Conservation (phyloP, 2,329 filamentous ascomycete species). For the Berkeleyomyces basicola region DNA sequence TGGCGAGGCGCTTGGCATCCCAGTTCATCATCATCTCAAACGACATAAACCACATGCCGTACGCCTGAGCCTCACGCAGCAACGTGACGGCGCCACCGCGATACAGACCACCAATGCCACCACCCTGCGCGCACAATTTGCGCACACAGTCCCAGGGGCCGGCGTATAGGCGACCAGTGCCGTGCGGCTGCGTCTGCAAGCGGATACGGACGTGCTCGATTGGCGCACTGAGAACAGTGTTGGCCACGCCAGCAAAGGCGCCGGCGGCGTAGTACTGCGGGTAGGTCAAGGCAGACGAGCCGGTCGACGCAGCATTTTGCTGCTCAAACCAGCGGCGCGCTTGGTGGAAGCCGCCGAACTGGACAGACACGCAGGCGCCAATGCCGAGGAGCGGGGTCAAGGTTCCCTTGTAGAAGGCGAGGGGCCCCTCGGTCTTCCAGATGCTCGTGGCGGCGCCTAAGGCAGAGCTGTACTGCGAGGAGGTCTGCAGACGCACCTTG, state of each 20-base stretch:
- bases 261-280: constrained; percentile 78
- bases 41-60: constrained; percentile 85
- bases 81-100: constrained; percentile 77
- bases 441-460: constrained; percentile 69
- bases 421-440: constrained; percentile 69
- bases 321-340: constrained; percentile 74
- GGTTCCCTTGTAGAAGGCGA: constrained; percentile 97
- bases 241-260: constrained; percentile 82
- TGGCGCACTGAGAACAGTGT: constrained; percentile 72
- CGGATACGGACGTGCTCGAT: constrained; percentile 97
- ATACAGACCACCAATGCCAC: constrained; percentile 60
- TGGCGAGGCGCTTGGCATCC: constrained; percentile 61
- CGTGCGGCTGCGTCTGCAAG: constrained; percentile 90
- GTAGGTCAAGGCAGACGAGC: constrained; percentile 48
- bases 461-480: constrained; percentile 62
- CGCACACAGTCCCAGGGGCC: constrained; percentile 83
- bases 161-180: constrained; percentile 55
- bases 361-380: constrained; percentile 92
- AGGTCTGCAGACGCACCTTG: constrained; percentile 92
- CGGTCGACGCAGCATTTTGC: constrained; percentile 37
- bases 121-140: constrained; percentile 55
- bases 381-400: constrained; percentile 89
- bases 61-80: constrained; percentile 79
- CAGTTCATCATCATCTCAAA: constrained; percentile 95
- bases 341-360: constrained; percentile 94